Base-by-base conservation (phyloP, 305 asterid genomes). In the Solanum chacoense region DNA sequence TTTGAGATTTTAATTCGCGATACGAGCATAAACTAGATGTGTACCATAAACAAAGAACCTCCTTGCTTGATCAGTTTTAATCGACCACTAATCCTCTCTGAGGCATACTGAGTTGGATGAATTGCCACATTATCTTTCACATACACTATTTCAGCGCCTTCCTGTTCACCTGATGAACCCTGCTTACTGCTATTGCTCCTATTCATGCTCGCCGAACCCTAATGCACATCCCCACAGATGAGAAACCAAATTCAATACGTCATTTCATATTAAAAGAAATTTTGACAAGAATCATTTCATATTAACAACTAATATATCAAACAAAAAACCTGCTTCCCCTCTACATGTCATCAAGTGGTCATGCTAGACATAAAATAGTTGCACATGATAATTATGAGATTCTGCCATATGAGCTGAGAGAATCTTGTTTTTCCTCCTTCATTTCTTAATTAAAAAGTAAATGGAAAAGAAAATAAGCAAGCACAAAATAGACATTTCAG, bases 71-170 rank as follows among this genome's bases (percentile, higher is more conserved):
- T 90, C 95, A 98, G 93, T 96, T 94, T 98, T 97, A 98, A 94
- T 67, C 99, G 94, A 80, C 99, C 99, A 87, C 99, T 92, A 89
- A 98, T 98, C 92, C 99, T 93, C 93, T 98, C 99, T 11, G 98
- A 92, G 35, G 97, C 98, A 10, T 90, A 94, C 92, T 98, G 99
- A 67, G 98, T 93, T 6, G 98, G 99, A 93, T 98, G 99, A 93
- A 98, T 94, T 35, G 99, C 88, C 92, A 98, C 99, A 80, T 98
- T 95, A 92, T 98, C 99, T 92, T 98, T 98, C 87, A 91, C 88
- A 91, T 92, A 98, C 45, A 98, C 95, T 55, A 94, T 88, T 89
- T 96, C 99, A 5, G 95, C 94, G 67, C 98, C 98, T 42, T 95
- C 98, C 71, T 96, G 91, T 24, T 95, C 99, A 90, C 92, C 94